Conservation (phyloP, 306 rosid species). For the Purshia tridentata region DNA sequence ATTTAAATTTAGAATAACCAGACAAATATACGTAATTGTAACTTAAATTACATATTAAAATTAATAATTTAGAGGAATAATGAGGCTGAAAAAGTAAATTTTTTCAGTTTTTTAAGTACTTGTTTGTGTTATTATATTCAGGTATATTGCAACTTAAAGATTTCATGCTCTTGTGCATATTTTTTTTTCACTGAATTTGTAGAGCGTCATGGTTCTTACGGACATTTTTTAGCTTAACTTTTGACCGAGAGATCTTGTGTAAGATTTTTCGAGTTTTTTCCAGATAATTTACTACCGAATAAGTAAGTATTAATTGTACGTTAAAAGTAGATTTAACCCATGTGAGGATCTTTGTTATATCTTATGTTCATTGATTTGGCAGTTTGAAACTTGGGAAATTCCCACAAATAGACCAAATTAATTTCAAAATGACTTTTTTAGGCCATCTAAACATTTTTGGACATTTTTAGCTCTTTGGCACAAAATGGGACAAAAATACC, state of each 20-base stretch:
- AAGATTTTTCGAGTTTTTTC: neutral
- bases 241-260: neutral
- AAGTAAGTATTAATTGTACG: neutral
- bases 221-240: neutral
- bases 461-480: no score
- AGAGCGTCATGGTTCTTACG: neutral
- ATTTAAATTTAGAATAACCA: no score
- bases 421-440: no score
- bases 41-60: neutral
- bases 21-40: neutral
- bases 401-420: no score
- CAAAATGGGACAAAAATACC: no score
- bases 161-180: neutral
- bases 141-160: neutral
- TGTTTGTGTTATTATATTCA: neutral
- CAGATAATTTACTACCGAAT: neutral
- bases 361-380: neutral
- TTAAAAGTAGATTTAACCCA: neutral
- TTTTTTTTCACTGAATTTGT: no score
- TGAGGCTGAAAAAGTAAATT: neutral
- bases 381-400: constrained; percentile 1
- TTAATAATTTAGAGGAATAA: neutral
- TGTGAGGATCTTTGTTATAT: neutral
- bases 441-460: no score
- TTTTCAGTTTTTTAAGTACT: neutral